Conservation (phyloP, 129 eudicot species). For the Flaveria trinervia region DNA sequence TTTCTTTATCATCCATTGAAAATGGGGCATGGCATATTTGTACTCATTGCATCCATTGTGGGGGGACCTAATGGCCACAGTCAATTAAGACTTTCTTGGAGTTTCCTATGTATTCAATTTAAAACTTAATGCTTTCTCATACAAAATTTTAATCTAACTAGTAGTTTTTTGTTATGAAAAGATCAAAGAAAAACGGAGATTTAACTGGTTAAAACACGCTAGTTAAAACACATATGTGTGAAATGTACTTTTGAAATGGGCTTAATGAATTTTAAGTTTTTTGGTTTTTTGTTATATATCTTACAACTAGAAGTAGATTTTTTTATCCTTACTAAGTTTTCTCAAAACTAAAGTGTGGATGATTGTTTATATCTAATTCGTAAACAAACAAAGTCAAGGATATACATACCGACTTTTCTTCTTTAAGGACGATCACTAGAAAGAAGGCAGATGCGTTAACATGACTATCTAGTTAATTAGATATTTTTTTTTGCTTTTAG, state of each 20-base stretch:
- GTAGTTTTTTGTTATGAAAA: neutral
- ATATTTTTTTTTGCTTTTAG: too few species aligned
- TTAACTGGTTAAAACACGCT: neutral
- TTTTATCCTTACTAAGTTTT: neutral
- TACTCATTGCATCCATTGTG: conserved; percentile 34
- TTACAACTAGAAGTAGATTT: neutral
- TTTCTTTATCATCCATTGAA: conserved; percentile 39
- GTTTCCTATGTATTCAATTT: conserved; percentile 39
- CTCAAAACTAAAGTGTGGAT: neutral
- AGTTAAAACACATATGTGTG: neutral
- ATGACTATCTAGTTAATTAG: too few species aligned
- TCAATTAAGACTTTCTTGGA: conserved; percentile 42
- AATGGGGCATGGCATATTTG: conserved; percentile 43
- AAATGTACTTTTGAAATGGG: neutral
- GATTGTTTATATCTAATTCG: neutral
- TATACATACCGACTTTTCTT: too few species aligned
- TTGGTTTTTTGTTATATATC: neutral
- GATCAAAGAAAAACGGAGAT: neutral
- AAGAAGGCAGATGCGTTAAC: too few species aligned
- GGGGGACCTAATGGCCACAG: conserved; percentile 45
- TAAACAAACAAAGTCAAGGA: too few species aligned
- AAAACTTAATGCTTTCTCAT: conserved; percentile 12
- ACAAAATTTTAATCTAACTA: neutral
- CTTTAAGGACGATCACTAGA: too few species aligned
- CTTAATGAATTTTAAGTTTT: neutral